Evolutionary conservation across 2,329 filamentous ascomycete species (phyloP), one percentile per base, ranked within the genome.

Genomic region (Cadophora sp.): DNA sequence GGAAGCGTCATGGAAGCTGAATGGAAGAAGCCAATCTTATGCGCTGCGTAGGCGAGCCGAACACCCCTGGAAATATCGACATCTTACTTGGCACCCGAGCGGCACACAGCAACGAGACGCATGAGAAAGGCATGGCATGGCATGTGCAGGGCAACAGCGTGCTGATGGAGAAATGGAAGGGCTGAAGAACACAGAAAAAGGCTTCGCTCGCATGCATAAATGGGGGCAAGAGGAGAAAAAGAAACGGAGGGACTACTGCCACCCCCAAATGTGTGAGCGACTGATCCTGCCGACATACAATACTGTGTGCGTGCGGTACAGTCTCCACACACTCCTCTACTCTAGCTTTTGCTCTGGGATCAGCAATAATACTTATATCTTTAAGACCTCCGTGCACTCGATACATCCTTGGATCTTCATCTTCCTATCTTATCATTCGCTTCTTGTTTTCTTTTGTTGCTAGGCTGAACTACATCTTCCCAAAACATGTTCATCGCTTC

Each of bases 1-100:
- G 40, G 40, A 43, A 43, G 40, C 12, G 40, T 19, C 12, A 6
- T 43, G 40, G 40, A 29, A n/a, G 53, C 27, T 34, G 29, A 27
- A 68, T 72, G 64, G 71, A 73, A 74, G 70, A 72, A 72, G 70
- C 40, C 71, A 73, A 72, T 71, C 68, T 72, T 53, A 58, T 26
- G 24, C 26, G 16, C 34, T 55, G 22, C 16, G 31, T 43, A 61
- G 55, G 55, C 46, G 65, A 68, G 64, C 43, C 53, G 34, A 60
- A 24, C 8, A 48, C 58, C 61, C 66, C 66, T 56, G 62, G 37
- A 24, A 12, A 27, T 22, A 19, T 61, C 37, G 58, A 27, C 26
- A 58, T 58, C 27, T 26, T 59, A 24, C n/a, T 40, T 26, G n/a
- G 56, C 16, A 27, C 40, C 40, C 40, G 40, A 19, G 40, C 40